Evolutionary conservation across 257 asterid species (phyloP), one percentile per base, ranked within the genome.

Genomic region (Hygrophila difformis): DNA sequence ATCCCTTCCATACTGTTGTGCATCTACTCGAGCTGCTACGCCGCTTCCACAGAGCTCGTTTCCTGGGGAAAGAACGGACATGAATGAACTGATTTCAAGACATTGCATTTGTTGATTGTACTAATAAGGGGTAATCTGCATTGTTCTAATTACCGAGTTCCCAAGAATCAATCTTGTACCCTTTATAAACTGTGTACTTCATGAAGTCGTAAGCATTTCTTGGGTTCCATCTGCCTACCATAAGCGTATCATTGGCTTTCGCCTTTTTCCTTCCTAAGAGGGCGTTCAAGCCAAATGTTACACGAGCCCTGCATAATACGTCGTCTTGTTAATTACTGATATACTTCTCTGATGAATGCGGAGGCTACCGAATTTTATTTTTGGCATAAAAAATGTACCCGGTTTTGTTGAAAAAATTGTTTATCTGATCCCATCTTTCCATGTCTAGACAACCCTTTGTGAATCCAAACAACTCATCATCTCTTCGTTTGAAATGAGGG

Each of bases 241-340:
- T 62, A 12, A 77, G 87, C 1, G 54, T n/a, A 13, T 49, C 19
- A 18, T 50, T 60, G 1, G 9, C 26, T 19, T n/a, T 47, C 0
- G 57, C 52, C 20, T 47, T 69, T 57, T 3, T 52, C 61, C 78
- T 77, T 31, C 94, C 96, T 11, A 18, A 26, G 49, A 87, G 74
- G 10, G 94, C 94, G 56, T 87, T 87, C 73, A 86, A 63, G 22
- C 92, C 67, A 57, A 86, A 86, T 18, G 94, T 86, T 10, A 82
- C 4, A 45, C 48, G 38, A 48, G 71, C 86, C 70, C 93, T 81
- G 77, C 61, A 31, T 18, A 50, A 13, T 6, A 41, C 3, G 20
- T 39, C n/a, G 18, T 1, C 24, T 15, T 1, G 0, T 15, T 1
- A 41, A 8, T 2, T 20, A 20, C 12, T 13, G 3, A 4, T 0